Conservation (phyloP, 2,329 filamentous ascomycete genomes). For the Trichoderma endophyticum region DNA sequence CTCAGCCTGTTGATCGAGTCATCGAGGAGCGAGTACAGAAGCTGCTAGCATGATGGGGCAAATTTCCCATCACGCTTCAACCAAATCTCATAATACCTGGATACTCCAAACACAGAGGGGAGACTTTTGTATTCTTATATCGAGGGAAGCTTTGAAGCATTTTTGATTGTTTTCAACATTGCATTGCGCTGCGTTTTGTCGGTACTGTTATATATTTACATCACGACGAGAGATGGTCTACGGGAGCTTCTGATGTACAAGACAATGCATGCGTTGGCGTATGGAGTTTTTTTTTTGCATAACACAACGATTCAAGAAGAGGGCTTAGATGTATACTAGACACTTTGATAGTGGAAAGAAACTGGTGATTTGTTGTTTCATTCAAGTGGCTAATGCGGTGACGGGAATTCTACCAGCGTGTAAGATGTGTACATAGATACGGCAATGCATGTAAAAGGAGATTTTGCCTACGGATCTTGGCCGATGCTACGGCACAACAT, state of each 20-base stretch:
- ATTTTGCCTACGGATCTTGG: background rate
- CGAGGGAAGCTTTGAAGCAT: background rate
- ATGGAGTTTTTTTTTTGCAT: constrained; percentile 3
- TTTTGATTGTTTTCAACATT: constrained; percentile 8
- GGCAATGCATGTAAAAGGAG: background rate
- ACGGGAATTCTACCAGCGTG: background rate
- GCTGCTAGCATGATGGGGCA: constrained; percentile 21
- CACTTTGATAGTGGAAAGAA: background rate
- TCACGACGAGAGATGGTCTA: background rate
- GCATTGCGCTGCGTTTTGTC: constrained; percentile 14
- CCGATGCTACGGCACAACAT: background rate
- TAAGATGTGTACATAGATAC: background rate
- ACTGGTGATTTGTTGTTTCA: background rate
- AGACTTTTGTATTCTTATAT: background rate
- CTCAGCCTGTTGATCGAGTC: constrained; percentile 38
- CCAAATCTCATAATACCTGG: background rate
- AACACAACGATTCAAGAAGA: background rate
- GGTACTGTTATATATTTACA: background rate
- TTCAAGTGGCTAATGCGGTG: background rate
- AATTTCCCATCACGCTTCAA: background rate
- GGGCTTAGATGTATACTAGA: background rate
- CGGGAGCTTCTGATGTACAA: background rate
- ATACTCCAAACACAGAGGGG: background rate
- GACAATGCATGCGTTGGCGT: background rate
- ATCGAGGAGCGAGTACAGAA: constrained; percentile 38